Percentiles rank a stretch among this genome's conserved stretches.
Evolutionary conservation across 495 filamentous ascomycete genomes (phyloP).

Genomic region (Cryomyces minteri): DNA sequence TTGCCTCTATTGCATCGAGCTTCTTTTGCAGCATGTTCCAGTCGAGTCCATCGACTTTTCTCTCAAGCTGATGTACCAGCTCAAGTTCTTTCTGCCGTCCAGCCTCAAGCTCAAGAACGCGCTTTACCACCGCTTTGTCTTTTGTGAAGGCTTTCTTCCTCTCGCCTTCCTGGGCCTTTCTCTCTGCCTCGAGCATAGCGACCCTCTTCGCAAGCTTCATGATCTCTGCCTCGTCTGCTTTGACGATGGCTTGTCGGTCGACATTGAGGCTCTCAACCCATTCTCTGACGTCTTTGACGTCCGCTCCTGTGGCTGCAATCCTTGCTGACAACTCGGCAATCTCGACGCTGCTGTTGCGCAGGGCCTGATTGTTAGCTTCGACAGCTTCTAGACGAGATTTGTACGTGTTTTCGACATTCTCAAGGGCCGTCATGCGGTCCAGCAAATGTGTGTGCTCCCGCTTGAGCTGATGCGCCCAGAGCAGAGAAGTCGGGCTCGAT

Average conservation of each 20-base stretch:
- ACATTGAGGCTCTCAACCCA: neutral
- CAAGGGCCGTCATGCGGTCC: constrained; percentile 13
- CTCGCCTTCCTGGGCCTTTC: neutral
- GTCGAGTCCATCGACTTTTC: constrained; percentile 2
- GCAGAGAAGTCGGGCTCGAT: constrained; percentile 14
- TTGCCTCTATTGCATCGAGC: constrained; percentile 4
- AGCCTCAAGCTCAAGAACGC: neutral
- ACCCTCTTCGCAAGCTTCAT: neutral
- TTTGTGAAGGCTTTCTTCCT: neutral
- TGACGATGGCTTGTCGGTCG: neutral
- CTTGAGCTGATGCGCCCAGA: constrained; percentile 20
- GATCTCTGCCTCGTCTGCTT: neutral
- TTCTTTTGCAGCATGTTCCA: neutral
- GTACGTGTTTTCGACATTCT: constrained; percentile 1
- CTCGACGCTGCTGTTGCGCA: constrained; percentile 1
- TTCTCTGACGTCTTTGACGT: constrained; percentile 1
- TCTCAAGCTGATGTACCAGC: neutral
- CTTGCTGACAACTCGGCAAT: neutral
- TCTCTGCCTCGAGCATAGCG: neutral
- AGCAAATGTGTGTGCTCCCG: constrained; percentile 15
- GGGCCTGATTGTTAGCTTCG: neutral
- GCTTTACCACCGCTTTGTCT: neutral
- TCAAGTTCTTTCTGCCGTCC: neutral
- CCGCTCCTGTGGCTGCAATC: constrained; percentile 2
- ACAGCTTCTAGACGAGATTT: neutral